Conservation (phyloP, 129 eudicot genomes). For the Escallonia rubra region DNA sequence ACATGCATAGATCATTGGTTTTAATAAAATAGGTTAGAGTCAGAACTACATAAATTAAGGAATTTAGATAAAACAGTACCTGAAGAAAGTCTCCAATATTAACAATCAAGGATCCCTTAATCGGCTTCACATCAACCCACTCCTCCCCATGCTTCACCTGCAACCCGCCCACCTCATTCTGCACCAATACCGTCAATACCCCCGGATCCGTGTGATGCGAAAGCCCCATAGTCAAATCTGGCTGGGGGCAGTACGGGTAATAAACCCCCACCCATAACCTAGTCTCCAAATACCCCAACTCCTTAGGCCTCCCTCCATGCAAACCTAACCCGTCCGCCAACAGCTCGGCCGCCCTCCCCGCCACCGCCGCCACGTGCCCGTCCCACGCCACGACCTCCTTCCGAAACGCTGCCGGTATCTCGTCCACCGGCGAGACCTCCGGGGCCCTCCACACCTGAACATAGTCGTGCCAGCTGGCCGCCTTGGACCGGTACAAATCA, state of each 20-base stretch:
- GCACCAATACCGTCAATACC: slow-evolving; percentile 7
- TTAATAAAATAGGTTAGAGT: background rate
- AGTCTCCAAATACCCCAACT: background rate
- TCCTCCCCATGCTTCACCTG: slow-evolving; percentile 17
- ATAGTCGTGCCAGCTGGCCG: slow-evolving; percentile 17
- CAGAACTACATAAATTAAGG: background rate
- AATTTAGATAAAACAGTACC: background rate
- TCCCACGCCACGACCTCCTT: slow-evolving; percentile 24
- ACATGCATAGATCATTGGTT: background rate
- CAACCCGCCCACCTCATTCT: slow-evolving; percentile 19
- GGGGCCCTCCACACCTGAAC: slow-evolving; percentile 22
- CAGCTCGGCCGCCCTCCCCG: slow-evolving; percentile 12
- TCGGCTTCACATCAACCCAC: slow-evolving; percentile 21
- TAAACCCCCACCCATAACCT: slow-evolving; percentile 11
- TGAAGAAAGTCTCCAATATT: slow-evolving; percentile 20
- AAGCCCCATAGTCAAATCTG: slow-evolving; percentile 21
- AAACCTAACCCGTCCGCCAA: slow-evolving; percentile 14
- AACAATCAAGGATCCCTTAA: slow-evolving; percentile 12
- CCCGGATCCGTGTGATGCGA: slow-evolving; percentile 19
- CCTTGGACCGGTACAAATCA: slow-evolving; percentile 12
- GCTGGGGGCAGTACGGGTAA: slow-evolving; percentile 17
- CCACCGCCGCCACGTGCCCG: slow-evolving; percentile 1
- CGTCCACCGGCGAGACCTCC: slow-evolving; percentile 4
- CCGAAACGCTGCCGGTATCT: slow-evolving; percentile 12
- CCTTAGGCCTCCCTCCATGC: slow-evolving; percentile 17